Base-by-base conservation (phyloP, 768 basidiomycete species). In the Rhodotorula graminis region DNA sequence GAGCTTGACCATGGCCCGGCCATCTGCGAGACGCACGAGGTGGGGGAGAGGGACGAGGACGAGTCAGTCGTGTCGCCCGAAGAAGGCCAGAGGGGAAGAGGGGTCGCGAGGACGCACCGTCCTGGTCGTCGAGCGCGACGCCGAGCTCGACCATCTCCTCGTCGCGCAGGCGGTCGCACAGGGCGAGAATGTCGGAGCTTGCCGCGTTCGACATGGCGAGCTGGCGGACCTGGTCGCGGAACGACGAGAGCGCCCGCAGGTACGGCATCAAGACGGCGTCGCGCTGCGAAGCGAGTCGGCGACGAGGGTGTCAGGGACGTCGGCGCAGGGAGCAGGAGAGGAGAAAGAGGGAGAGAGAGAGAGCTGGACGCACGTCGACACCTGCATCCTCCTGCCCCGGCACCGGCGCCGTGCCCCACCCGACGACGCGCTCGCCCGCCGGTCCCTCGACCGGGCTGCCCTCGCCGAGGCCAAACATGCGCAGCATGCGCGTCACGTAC, bases 111-210 rank as follows among this genome's bases (percentile, higher is more conserved):
- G 15, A 29, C 83, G 63, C 73, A 88, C 93, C 93, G 84, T 94
- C 92, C 83, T 93, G 92, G 83, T 99, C 96, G 80, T 98, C 96
- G 47, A 99, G 83, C 15, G 93, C 93, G 12, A 99, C 92, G 15
- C 96, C 96, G 62, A 98, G 84, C n/a, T 93, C 89, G 56, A 94
- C 89, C 56, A 97, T 83, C 78, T 96, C 94, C 47, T 86, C 84
- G 79, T 98, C 95, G 25, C 96, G 87, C 71, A 99, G 85, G 74
- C 87, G 88, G 83, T 99, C 96, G 78, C 88, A 93, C 33, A 96
- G 86, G 31, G 87, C 85, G 60, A 99, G 83, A 73, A 97, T 90
- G 72, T 94, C 90, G 80, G 88, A 88, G 52, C 89, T 81, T 5
- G 90, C 85, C 29, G 84, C 81, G 33, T 80, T 78, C 44, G 84